These are phyloP conservation scores for Mycena sanguinolenta DNA, from an alignment of 768 basidiomycete species.

Conservation along the genomic window DNA sequence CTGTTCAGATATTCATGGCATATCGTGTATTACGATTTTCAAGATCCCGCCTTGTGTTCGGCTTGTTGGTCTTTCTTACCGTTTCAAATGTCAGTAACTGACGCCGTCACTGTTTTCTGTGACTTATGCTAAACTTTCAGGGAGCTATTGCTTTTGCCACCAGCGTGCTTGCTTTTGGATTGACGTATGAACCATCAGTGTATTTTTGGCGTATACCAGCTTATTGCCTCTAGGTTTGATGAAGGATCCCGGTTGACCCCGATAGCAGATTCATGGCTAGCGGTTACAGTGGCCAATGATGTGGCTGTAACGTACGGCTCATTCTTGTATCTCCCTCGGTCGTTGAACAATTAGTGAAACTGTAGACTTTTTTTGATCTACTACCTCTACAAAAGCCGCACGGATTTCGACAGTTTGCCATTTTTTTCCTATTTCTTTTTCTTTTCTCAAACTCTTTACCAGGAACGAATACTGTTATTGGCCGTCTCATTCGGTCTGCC, in stretches of 20 bases:
- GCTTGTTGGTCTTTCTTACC: background rate
- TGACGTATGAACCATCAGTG: background rate
- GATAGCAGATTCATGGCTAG: background rate
- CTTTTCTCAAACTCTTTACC: background rate
- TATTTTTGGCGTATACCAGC: background rate
- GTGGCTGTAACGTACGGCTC: background rate
- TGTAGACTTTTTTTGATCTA: background rate
- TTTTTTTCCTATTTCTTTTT: background rate
- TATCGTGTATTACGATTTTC: background rate
- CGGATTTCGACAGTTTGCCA: background rate
- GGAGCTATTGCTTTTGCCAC: background rate
- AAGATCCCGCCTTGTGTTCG: background rate
- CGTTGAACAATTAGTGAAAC: background rate
- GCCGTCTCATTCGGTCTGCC: background rate
- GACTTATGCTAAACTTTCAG: background rate
- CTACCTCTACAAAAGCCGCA: background rate
- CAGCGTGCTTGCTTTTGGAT: background rate
- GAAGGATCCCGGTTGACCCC: background rate
- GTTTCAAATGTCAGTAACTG: background rate
- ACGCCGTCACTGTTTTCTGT: no score
- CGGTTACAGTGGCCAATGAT: background rate
- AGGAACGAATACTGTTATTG: background rate
- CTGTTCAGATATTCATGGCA: conserved; percentile 5
- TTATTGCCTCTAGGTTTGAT: background rate
- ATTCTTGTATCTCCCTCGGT: background rate